Base-by-base conservation (phyloP, 1,284 basidiomycete species). In the Kwoniella shivajii region DNA sequence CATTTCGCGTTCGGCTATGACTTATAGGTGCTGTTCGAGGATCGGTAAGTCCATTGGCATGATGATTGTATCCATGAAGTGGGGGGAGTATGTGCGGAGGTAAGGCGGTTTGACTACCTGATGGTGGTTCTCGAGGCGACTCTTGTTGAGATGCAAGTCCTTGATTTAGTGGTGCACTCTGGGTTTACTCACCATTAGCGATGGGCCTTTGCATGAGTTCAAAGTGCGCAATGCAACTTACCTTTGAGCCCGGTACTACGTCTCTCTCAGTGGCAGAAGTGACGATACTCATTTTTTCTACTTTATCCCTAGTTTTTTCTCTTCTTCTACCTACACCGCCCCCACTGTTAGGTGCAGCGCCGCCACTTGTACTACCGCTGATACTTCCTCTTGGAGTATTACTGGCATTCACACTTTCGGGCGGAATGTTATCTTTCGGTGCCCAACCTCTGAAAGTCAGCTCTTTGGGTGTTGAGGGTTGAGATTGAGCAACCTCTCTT, bases 291-390 rank as follows among this genome's bases (percentile, higher is more conserved):
- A 75, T 66, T 43, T 68, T 61, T 59, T 74, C 73, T 3, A 75
- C 73, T 61, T 71, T 74, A 52, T 74, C 73, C 38, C 69, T 68
- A 1, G 67, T 74, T 68, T 74, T 74, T 41, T 75, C 73, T n/a
- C 73, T 63, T 47, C 73, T 60, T 20, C 64, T 63, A 2, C 73
- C 73, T 1, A 75, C 74, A 41, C 72, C 63, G n/a, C 59, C 61
- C 14, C 51, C 56, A 16, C 60, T 57, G 18, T 34, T 42, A 13
- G 42, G 33, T 5, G 33, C 37, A 29, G 59, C 24, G 30, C 41
- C 34, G 9, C 33, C 30, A 44, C 27, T 30, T 33, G n/a, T 31
- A 34, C 31, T 30, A 18, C 45, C 45, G 16, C 45, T 36, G 31
- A 47, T 30, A 4, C 43, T 47, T 22, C 36, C 45, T 34, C 45